Base-by-base conservation (phyloP, 306 rosid genomes). In the Acacia acuminata region DNA sequence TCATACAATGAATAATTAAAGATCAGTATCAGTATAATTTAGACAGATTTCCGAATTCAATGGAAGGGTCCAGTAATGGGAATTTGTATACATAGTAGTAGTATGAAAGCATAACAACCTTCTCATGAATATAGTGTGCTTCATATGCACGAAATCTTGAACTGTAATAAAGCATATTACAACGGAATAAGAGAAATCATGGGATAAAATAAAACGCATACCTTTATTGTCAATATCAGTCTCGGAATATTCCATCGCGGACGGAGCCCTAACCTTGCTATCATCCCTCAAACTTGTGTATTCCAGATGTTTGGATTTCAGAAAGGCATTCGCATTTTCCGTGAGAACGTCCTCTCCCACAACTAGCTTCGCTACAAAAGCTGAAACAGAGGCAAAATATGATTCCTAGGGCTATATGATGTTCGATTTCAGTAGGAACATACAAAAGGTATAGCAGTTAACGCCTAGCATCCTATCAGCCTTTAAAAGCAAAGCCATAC, bases 291-390 rank as follows among this genome's bases (percentile, higher is more conserved):
- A 63, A 66, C 48, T 76, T 42, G 79, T 19, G 63, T 71, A 63
- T 9, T 84, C 86, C 75, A 82, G 8, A 64, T 40, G 53, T 16
- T 75, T 25, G 10, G 86, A 75, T 36, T 81, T 75, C 1, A 71
- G 66, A 43, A 80, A 81, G 13, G 53, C 56, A 36, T 71, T 53
- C 24, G 77, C 79, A 34, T 51, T 78, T 65, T 85, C 88, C 9
- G 50, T 19, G 11, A 79, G 5, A 44, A 76, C 34, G 38, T 55
- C 90, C 72, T 85, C 85, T 73, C 73, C 77, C 67, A 73, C 45
- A 40, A 79, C 75, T 24, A 82, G 79, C 77, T 87, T 85, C 25
- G 83, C 81, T 63, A 77, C 88, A 82, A 88, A 82, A 73, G 90
- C 90, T 88, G 90, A 85, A 85, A 68, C 48, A 11, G 47, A 77